phyloP scores from a whole-genome alignment of 2,329 filamentous ascomycete genomes.

The Pseudogymnoascus sp. region DNA sequence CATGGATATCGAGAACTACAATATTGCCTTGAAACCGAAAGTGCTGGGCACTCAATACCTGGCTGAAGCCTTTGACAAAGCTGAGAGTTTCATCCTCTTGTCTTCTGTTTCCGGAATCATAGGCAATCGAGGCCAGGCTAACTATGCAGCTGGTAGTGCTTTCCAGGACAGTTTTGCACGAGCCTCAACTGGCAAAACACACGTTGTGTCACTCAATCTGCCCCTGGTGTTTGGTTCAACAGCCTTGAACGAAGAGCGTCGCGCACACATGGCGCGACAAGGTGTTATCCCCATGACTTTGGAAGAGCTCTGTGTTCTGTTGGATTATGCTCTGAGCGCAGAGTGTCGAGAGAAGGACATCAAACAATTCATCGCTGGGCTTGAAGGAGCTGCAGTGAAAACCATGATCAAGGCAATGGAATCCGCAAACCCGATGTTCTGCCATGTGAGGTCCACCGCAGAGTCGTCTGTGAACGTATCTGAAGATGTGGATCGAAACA shows the following conservation, averaged over 20 bases:
- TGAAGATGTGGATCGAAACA: constrained; percentile 12
- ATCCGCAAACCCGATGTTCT: constrained; percentile 20
- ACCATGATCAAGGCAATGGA: constrained; percentile 16
- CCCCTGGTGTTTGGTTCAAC: constrained; percentile 19
- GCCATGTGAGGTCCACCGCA: constrained; percentile 13
- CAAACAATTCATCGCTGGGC: constrained; percentile 17
- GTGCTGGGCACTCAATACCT: constrained; percentile 15
- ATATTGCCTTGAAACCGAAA: constrained; percentile 14
- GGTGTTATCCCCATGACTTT: constrained; percentile 19
- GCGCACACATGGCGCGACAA: constrained; percentile 14
- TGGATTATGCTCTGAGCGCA: constrained; percentile 21
- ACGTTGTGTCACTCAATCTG: constrained; percentile 21
- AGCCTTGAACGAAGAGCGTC: constrained; percentile 13
- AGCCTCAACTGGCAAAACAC: neutral
- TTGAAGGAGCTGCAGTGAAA: constrained; percentile 20
- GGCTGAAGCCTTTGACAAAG: constrained; percentile 1
- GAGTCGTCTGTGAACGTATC: neutral
- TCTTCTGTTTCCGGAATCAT: constrained; percentile 1
- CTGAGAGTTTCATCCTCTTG: constrained; percentile 14
- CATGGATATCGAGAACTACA: constrained; percentile 13
- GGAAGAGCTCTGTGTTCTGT: constrained; percentile 21
- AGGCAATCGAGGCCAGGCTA: constrained; percentile 13
- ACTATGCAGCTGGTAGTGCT: constrained; percentile 14
- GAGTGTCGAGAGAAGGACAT: constrained; percentile 17
- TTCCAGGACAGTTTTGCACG: constrained; percentile 15